Conservation (phyloP, 306 rosid species). For the Morella rubra region DNA sequence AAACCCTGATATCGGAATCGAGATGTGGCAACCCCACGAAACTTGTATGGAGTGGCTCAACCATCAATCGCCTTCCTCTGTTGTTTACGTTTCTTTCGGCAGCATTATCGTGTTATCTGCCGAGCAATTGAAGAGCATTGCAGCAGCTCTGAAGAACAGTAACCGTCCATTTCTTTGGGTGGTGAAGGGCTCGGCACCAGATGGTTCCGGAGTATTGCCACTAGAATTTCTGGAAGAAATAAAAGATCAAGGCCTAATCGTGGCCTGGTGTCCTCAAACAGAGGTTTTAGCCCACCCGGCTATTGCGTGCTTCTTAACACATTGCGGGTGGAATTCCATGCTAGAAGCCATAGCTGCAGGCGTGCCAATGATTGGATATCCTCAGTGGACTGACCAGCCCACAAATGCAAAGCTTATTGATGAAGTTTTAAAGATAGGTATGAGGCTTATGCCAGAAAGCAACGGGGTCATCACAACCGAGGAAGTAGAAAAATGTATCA, state of each 20-base stretch:
- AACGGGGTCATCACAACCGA: conserved; percentile 33
- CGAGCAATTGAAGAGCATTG: conserved; percentile 39
- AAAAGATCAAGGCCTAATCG: conserved; percentile 39
- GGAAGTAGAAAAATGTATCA: conserved; percentile 42
- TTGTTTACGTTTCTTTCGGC: conserved; percentile 49
- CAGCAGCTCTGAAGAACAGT: conserved; percentile 31
- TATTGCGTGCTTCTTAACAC: conserved; percentile 47
- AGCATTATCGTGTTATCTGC: conserved; percentile 26
- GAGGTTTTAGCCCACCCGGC: conserved; percentile 45
- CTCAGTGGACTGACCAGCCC: conserved; percentile 58
- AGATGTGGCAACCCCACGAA: conserved; percentile 47
- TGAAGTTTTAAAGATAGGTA: conserved; percentile 36
- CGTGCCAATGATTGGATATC: conserved; percentile 46
- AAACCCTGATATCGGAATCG: conserved; percentile 33
- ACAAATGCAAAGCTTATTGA: conserved; percentile 48
- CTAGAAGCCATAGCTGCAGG: conserved; percentile 45
- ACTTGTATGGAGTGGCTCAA: conserved; percentile 52
- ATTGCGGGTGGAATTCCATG: conserved; percentile 57
- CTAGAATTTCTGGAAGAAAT: conserved; percentile 35
- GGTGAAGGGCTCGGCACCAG: conserved; percentile 21
- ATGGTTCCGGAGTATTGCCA: conserved; percentile 6
- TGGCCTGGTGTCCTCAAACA: conserved; percentile 52
- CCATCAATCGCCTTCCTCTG: conserved; percentile 35
- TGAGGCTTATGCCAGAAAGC: conserved; percentile 30
- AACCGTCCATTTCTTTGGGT: conserved; percentile 44